Percentiles rank a stretch among this genome's conserved stretches.
These are phyloP conservation scores for Calonectria multiphialidica DNA, from an alignment of 2,329 filamentous ascomycete genomes.

Conservation along the genomic window DNA sequence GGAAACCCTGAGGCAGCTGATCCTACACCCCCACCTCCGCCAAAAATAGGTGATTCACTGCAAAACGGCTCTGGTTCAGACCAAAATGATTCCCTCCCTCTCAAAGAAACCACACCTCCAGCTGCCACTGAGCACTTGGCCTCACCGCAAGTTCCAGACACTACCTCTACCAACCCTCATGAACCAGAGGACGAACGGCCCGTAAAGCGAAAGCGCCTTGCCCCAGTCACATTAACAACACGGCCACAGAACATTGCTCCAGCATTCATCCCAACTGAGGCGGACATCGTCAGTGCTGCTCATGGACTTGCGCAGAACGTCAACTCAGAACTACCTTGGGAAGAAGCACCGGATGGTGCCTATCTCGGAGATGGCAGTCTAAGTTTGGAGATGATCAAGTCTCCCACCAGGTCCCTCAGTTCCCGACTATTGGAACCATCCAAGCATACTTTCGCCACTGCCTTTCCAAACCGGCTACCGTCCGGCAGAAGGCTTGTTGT, in stretches of 20 bases:
- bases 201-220: conserved; percentile 44
- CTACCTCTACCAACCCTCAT: not conserved
- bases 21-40: not conserved
- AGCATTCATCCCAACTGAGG: conserved; percentile 42
- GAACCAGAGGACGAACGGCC: conserved; percentile 21
- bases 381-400: conserved; percentile 36
- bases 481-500: conserved; percentile 60
- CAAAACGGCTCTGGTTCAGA: not conserved
- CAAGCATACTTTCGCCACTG: conserved; percentile 43
- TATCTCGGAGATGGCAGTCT: conserved; percentile 53
- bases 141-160: not conserved
- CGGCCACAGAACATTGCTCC: conserved; percentile 28
- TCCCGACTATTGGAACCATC: conserved; percentile 35
- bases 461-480: conserved; percentile 47
- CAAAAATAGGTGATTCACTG: not conserved
- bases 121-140: not conserved
- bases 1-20: not conserved
- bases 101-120: not conserved
- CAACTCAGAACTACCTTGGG: conserved; percentile 34
- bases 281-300: conserved; percentile 28
- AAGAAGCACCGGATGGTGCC: conserved; percentile 36
- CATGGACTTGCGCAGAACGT: not conserved
- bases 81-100: not conserved
- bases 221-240: conserved; percentile 40
- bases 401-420: conserved; percentile 36